Percentiles rank a stretch among this genome's conserved stretches.
Evolutionary conservation across 148 eudicot species (phyloP).

Genomic region (Cornus florida): DNA sequence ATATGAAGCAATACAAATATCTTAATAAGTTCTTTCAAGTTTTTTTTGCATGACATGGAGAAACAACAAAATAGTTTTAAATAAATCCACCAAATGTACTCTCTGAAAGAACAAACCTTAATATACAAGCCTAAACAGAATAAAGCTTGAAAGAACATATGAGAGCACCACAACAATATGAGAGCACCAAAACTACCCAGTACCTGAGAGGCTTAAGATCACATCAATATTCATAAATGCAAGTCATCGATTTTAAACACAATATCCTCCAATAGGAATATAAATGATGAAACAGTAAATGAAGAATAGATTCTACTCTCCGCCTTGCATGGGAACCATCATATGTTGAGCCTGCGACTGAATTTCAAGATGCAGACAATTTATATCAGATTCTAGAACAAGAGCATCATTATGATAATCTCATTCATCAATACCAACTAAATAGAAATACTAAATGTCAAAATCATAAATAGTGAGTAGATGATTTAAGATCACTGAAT

Average conservation of each 20-base stretch:
- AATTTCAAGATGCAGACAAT: constrained; percentile 30
- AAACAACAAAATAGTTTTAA: background rate
- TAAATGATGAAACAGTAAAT: background rate
- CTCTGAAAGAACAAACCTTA: too few relatives aligned
- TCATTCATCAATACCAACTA: background rate
- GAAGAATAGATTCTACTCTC: constrained; percentile 29
- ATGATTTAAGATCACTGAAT: background rate
- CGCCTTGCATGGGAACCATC: constrained; percentile 55
- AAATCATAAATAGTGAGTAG: background rate
- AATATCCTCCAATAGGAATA: background rate
- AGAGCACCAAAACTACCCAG: background rate
- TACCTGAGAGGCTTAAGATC: background rate
- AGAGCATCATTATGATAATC: constrained; percentile 15
- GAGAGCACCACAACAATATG: background rate
- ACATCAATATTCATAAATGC: background rate
- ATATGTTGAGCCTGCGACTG: constrained; percentile 46
- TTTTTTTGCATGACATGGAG: background rate
- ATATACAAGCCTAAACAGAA: too few relatives aligned
- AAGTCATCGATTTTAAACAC: constrained; percentile 2
- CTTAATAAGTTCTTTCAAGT: background rate
- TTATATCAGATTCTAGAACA: constrained; percentile 10
- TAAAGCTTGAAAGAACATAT: background rate
- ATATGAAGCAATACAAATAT: background rate
- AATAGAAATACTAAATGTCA: background rate
- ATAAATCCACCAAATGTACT: constrained; percentile 7